Base-by-base conservation (phyloP, 345 rosid species). In the Combretum micranthum region DNA sequence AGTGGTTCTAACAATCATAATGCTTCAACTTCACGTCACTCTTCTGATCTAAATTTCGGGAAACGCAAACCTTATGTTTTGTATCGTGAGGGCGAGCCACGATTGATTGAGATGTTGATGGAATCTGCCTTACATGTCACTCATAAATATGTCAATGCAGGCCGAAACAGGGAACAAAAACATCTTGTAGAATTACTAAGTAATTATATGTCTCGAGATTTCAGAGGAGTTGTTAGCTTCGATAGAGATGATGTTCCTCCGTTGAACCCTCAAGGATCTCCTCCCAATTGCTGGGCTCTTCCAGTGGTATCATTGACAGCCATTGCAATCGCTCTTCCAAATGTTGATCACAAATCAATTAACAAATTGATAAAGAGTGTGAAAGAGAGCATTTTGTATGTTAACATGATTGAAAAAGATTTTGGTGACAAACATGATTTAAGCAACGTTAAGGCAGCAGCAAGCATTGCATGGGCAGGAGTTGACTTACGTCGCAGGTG, bases 31-130 rank as follows among this genome's bases (percentile, higher is more conserved):
- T 64, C 74, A 18, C 63, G 42, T 57, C 17, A n/a, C n/a, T n/a
- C n/a, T n/a, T n/a, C 70, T 4, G 52, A 68, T 65, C 50, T 61
- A 18, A 74, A 71, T 62, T 63, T 47, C 10, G 85, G 1, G 5
- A 32, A 83, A 32, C 83, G 84, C 25, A 70, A 81, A 26, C 72
- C 72, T 16, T 88, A 60, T 67, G 92, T 88, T 64, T 53, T 88
- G 75, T 75, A 79, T 73, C 84, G 83, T 45, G 90, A 88, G 77
- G 92, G 84, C n/a, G 96, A 88, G 69, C 64, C 71, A 3, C 66
- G 69, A 42, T 74, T 88, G 39, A 81, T 80, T 57, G 60, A 32
- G 39, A 3, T 32, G 39, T 32, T 32, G 7, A 32, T 32, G 9
- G 39, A 32, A 32, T 32, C 39, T 67, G n/a, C 10, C 52, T 20